These are phyloP conservation scores for Kwoniella newhampshirensis DNA, from an alignment of 768 basidiomycete genomes.

Conservation along the genomic window DNA sequence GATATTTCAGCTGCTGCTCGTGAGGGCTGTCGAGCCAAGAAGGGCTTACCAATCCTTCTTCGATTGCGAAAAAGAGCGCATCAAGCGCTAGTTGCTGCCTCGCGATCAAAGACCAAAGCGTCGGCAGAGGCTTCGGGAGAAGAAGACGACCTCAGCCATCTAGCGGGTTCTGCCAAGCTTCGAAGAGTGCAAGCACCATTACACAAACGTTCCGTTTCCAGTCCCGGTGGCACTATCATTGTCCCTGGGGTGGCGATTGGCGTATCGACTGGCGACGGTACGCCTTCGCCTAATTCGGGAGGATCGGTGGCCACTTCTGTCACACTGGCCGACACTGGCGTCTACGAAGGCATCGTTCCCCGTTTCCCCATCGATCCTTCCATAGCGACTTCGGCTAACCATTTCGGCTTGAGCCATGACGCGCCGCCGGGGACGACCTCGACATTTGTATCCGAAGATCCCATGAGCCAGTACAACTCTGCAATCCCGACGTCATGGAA, in stretches of 20 bases:
- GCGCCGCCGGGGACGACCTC: conserved; percentile 3
- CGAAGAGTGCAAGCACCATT: conserved; percentile 28
- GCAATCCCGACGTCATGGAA: background rate
- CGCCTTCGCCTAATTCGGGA: conserved; percentile 19
- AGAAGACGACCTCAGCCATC: conserved; percentile 50
- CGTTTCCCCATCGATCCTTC: conserved; percentile 21
- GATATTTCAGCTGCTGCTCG: conserved; percentile 48
- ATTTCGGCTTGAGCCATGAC: too few species aligned
- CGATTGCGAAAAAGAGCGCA: conserved; percentile 45
- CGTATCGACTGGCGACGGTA: conserved; percentile 2
- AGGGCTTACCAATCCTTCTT: conserved; percentile 44
- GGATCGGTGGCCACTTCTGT: conserved; percentile 22
- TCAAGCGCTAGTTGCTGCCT: conserved; percentile 31
- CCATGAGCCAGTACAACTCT: conserved; percentile 10
- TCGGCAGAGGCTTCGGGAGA: conserved; percentile 7
- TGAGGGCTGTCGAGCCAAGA: conserved; percentile 49
- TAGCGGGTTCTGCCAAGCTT: conserved; percentile 34
- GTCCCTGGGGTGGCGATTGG: background rate
- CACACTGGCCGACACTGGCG: conserved; percentile 28
- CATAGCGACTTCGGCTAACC: conserved; percentile 1
- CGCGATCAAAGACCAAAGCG: conserved; percentile 7
- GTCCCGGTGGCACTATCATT: conserved; percentile 3
- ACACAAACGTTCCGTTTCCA: conserved; percentile 12
- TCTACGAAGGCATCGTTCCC: conserved; percentile 33
- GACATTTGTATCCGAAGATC: conserved; percentile 18